Evolutionary conservation across 495 filamentous ascomycete genomes (phyloP), one percentile per base, ranked within the genome.

Genomic region (Annulohypoxylon maeteangense): DNA sequence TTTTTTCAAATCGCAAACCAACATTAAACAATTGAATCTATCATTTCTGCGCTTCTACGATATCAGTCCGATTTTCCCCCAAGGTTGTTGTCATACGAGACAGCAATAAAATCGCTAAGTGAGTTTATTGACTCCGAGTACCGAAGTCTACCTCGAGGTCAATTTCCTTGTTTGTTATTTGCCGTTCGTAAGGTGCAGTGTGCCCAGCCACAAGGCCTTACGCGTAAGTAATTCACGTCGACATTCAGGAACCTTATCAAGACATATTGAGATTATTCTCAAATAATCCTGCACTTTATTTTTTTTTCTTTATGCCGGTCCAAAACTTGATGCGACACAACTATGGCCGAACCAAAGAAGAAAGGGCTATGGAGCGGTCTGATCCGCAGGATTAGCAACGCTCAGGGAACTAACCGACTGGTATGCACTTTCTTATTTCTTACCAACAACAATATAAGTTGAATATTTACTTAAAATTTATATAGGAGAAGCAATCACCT

Each of bases 311-410:
- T 62, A 50, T 62, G 65, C 62, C 47, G 38, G 29, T n/a, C 62
- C 55, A 73, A 44, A 55, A 58, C 51, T 53, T 56, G 50, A 54
- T 25, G 20, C 67, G 34, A 68, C 54, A 53, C 44, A 65, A 72
- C 42, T 51, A 78, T 78, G 78, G 48, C 67, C 48, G 76, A 78
- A 63, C 53, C 70, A n/a, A 74, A 77, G 63, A 82, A 81, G 75
- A 81, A 78, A 54, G 68, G 77, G 2, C 78, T 80, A 44, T 79
- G 76, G 76, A 61, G 76, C 44, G 76, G 78, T 54, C 67, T 83
- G 50, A 74, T 83, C 36, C 81, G 80, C 66, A 74, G 58, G 36
- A 50, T 68, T 56, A 79, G 78, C 67, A 74, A 66, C 59, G 79
- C 79, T 31, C 76, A 74, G 62, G 66, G 76, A 54, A 62, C 62